Conservation (phyloP, 148 eudicot species). For the Chenopodium quinoa region DNA sequence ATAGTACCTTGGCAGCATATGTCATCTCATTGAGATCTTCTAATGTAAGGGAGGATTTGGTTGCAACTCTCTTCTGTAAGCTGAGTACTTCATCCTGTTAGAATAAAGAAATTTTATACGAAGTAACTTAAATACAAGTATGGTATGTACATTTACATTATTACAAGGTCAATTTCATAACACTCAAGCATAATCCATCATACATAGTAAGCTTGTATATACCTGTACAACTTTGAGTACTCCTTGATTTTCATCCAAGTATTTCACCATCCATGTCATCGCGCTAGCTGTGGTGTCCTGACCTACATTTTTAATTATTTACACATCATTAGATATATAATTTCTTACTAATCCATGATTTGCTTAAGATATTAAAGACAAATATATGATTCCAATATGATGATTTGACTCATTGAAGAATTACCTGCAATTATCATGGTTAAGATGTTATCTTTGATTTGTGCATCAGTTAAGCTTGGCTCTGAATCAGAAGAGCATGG, state of each 20-base stretch:
- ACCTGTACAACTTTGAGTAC: slow-evolving; percentile 41
- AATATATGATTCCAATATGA: neutral
- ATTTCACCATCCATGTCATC: slow-evolving; percentile 56
- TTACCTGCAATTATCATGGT: slow-evolving; percentile 62
- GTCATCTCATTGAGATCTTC: slow-evolving; percentile 41
- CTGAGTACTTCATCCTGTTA: slow-evolving; percentile 35
- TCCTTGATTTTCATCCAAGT: slow-evolving; percentile 45
- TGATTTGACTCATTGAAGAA: too few species aligned
- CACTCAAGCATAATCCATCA: too few species aligned
- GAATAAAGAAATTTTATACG: neutral
- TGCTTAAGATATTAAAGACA: neutral
- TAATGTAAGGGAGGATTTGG: slow-evolving; percentile 24
- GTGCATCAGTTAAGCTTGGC: slow-evolving; percentile 30
- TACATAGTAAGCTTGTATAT: neutral
- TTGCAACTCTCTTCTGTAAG: slow-evolving; percentile 19
- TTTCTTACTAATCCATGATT: neutral
- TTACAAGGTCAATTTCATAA: neutral
- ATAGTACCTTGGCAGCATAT: slow-evolving; percentile 39
- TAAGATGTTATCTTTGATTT: slow-evolving; percentile 53
- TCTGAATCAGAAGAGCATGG: slow-evolving; percentile 9
- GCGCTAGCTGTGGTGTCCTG: slow-evolving; percentile 57
- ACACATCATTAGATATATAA: neutral
- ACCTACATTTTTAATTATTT: slow-evolving; percentile 21
- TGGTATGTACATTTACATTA: too few species aligned
- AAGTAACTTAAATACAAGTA: too few species aligned